A percentile compares a stretch with the other conserved stretches of the same genome.
These are phyloP conservation scores for Schrenkiella parvula DNA, from an alignment of 345 rosid species.

Conservation along the genomic window DNA sequence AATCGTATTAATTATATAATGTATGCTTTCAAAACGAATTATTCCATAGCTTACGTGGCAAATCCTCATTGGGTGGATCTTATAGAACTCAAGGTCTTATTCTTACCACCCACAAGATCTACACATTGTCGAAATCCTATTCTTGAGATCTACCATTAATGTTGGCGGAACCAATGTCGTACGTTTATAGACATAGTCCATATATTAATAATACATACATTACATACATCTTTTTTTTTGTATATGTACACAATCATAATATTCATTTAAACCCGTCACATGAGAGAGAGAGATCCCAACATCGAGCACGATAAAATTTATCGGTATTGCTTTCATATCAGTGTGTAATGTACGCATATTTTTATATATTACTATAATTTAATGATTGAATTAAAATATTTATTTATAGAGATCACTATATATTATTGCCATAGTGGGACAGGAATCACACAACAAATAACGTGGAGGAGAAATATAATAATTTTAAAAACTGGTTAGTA, in stretches of 20 bases:
- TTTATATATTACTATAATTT: background rate
- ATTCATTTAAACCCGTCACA: constrained; percentile 28
- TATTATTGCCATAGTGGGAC: constrained; percentile 29
- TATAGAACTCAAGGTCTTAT: constrained; percentile 31
- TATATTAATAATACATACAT: background rate
- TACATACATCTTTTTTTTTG: too few species aligned
- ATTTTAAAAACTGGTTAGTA: background rate
- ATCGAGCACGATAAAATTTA: constrained; percentile 29
- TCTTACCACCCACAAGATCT: constrained; percentile 34
- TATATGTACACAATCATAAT: constrained; percentile 8
- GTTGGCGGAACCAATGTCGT: constrained; percentile 47
- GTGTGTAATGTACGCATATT: constrained; percentile 27
- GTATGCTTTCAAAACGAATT: constrained; percentile 12
- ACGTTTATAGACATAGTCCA: constrained; percentile 25
- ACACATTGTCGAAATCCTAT: constrained; percentile 35
- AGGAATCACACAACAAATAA: constrained; percentile 30
- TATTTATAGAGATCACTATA: background rate
- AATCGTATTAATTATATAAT: constrained; percentile 19
- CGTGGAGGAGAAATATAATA: constrained; percentile 14
- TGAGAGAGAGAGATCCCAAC: constrained; percentile 37
- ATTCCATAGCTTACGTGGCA: constrained; percentile 23
- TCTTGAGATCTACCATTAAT: constrained; percentile 46
- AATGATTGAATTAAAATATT: constrained; percentile 7
- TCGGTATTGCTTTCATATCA: constrained; percentile 27
- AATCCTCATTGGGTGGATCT: constrained; percentile 15